These are phyloP conservation scores for Pseudomassariella vexata DNA, from an alignment of 2,329 filamentous ascomycete genomes.

Conservation along the genomic window DNA sequence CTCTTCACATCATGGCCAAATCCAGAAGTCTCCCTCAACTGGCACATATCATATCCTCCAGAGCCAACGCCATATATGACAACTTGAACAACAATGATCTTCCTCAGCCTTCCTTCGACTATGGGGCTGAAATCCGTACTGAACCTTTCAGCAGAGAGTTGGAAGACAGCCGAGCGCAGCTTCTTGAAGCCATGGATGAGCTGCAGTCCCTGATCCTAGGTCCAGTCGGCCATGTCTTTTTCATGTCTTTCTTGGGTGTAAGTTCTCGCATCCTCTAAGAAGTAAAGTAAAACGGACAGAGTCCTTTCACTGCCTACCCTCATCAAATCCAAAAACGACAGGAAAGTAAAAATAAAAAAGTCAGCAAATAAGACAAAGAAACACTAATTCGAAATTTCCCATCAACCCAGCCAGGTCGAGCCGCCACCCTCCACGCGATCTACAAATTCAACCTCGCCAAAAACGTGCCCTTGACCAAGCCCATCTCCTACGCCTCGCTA, in stretches of 20 bases:
- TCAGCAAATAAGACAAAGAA: too few species aligned
- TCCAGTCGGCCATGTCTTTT: conserved; percentile 9
- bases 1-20: too few species aligned
- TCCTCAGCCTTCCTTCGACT: conserved; percentile 6
- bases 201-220: conserved; percentile 8
- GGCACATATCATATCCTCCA: conserved; percentile 6
- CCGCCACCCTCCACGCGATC: conserved; percentile 8
- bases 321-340: too few species aligned
- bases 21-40: conserved; percentile 7
- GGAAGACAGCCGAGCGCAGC: conserved; percentile 7
- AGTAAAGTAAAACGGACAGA: not conserved
- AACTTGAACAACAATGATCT: conserved; percentile 4
- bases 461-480: conserved; percentile 6
- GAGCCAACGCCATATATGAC: conserved; percentile 6
- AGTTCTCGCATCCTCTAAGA: not conserved
- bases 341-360: too few species aligned
- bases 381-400: too few species aligned
- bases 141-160: conserved; percentile 4
- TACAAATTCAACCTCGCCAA: conserved; percentile 11
- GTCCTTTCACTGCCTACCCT: too few species aligned
- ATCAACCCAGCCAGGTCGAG: conserved; percentile 10
- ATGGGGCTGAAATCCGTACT: conserved; percentile 1
- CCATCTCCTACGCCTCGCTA: conserved; percentile 9
- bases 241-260: conserved; percentile 10
- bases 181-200: conserved; percentile 9